Conservation (phyloP, 2,329 filamentous ascomycete species). For the Aureobasidium subglaciale region DNA sequence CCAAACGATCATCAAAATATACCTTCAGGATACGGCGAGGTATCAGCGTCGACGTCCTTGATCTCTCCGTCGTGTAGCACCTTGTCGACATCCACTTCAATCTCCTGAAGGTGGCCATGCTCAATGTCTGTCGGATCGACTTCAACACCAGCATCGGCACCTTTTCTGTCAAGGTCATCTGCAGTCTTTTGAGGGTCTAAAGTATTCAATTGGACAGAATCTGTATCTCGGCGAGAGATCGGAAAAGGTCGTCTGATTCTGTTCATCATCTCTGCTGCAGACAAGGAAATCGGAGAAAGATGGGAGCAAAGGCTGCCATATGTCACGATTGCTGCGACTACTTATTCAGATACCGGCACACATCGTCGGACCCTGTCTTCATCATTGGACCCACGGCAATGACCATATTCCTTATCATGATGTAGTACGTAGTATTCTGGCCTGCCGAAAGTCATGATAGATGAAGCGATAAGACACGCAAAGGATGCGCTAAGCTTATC, state of each 20-base stretch:
- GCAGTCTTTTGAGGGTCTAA: slow-evolving; percentile 19
- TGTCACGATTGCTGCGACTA: background rate
- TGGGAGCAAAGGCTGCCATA: background rate
- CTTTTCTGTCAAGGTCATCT: slow-evolving; percentile 17
- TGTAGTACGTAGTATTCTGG: background rate
- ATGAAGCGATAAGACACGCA: slow-evolving; percentile 4
- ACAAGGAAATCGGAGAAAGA: background rate
- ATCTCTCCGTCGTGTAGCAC: slow-evolving; percentile 41
- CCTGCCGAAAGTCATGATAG: background rate
- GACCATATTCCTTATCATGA: background rate
- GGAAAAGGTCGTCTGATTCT: slow-evolving; percentile 23
- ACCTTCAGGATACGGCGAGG: slow-evolving; percentile 56
- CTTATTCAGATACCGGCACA: background rate
- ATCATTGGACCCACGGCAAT: background rate
- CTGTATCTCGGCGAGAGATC: slow-evolving; percentile 21
- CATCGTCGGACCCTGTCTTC: too few species aligned
- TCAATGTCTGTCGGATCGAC: slow-evolving; percentile 19
- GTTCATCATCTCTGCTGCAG: slow-evolving; percentile 19
- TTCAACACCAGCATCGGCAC: slow-evolving; percentile 13
- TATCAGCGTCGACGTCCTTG: slow-evolving; percentile 23
- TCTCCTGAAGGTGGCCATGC: slow-evolving; percentile 25
- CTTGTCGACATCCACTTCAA: slow-evolving; percentile 31
- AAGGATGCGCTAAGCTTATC: slow-evolving; percentile 12
- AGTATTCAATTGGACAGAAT: slow-evolving; percentile 23
- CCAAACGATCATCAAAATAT: background rate